Percentiles rank a stretch among this genome's conserved stretches.
Evolutionary conservation across 1,284 basidiomycete species (phyloP).

Genomic region (Cutaneotrichosporon sp.): DNA sequence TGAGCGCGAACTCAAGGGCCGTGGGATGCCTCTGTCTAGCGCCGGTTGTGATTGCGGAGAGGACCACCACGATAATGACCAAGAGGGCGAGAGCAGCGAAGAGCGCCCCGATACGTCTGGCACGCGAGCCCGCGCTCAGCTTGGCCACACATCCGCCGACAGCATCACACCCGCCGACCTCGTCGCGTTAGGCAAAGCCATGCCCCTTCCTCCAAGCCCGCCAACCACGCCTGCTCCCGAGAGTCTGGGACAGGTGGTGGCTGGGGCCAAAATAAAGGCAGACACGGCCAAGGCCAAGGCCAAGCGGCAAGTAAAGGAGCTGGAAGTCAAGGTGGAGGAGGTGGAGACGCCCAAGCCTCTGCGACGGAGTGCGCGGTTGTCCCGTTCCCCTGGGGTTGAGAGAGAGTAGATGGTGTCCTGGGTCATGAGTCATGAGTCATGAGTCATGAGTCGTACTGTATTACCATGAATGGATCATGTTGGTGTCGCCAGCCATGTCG

Average conservation of each 20-base stretch:
- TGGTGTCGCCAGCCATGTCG: too few relatives aligned
- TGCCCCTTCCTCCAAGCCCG: constrained; percentile 14
- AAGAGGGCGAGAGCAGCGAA: background rate
- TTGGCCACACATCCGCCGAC: background rate
- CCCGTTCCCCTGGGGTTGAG: background rate
- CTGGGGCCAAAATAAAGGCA: too few relatives aligned
- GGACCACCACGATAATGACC: background rate
- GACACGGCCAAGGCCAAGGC: background rate
- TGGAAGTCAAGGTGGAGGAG: background rate
- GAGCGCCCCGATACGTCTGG: background rate
- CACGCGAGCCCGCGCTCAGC: too few relatives aligned
- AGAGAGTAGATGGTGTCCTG: background rate
- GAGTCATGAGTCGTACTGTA: background rate
- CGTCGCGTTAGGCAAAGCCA: constrained; percentile 7
- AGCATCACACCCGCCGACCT: constrained; percentile 8
- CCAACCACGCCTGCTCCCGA: background rate
- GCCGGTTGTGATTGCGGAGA: background rate
- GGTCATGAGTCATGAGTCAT: too few relatives aligned
- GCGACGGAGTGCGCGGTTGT: constrained; percentile 12
- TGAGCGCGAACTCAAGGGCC: constrained; percentile 2
- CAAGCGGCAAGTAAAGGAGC: background rate
- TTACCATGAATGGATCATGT: background rate
- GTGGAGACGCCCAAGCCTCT: background rate
- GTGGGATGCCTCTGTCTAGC: background rate
- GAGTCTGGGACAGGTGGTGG: background rate